Base-by-base conservation (phyloP, 208 protist species). In the Leishmania gerbilli region DNA sequence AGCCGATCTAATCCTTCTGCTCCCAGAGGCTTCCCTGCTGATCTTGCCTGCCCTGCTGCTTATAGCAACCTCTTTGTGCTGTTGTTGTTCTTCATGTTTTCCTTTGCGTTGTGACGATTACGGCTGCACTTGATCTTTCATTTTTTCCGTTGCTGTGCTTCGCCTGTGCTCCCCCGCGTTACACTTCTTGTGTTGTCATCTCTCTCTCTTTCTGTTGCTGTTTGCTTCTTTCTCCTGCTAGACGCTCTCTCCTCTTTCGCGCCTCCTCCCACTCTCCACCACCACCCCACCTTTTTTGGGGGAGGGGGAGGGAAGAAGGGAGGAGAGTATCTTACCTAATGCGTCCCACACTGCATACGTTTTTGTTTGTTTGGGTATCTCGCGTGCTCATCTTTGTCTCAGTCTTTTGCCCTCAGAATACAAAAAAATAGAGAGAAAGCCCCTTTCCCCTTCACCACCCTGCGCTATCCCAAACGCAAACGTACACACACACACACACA, bases 201-300 rank as follows among this genome's bases (percentile, higher is more conserved):
- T 76, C 45, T 80, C 45, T 80, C 4, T 62, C 13, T 68, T 8
- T 37, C 17, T 74, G 15, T 21, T 79, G 45, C 58, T 60, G 34
- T 45, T 79, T 62, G 21, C 1, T 37, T 27, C 55, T 60, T 60
- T n/a, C n/a, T 27, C 2, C 19, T 60, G 24, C 1, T 60, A 9
- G 55, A 60, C 55, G 3, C 17, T 45, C 27, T 7, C 40, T 3
- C 17, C 34, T 75, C n/a, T 56, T 15, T 56, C 27, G 31, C 19
- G 49, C 55, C 0, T 67, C 8, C 13, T 37, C 31, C 6, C 9
- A 47, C 11, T 4, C 3, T 13, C 5, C 40, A 77, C 34, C n/a
- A 8, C 15, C 34, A 34, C 37, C 0, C 3, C 7, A 40, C 27
- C 4, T 77, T 40, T 7, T 65, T 62, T 74, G 34, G 24, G 49